Percentiles rank a stretch among this genome's conserved stretches.
phyloP scores from a whole-genome alignment of 106 monocot genomes.

The Hemerocallis citrina region DNA sequence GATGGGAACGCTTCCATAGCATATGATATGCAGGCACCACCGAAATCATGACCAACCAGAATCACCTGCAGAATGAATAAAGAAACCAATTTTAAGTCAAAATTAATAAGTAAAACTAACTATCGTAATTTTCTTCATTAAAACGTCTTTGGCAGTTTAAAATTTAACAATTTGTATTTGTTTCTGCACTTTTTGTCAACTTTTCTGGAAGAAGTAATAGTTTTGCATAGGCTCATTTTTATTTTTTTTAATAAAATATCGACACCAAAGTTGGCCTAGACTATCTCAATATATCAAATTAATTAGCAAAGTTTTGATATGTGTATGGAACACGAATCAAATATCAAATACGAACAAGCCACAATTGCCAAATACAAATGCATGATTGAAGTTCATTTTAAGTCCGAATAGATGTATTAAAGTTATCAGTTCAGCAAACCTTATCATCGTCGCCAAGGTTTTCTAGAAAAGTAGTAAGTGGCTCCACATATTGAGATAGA shows the following conservation, averaged over 20 bases:
- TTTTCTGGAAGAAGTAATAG: too few species aligned
- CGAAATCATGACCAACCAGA: constrained; percentile 90
- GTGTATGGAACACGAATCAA: not conserved
- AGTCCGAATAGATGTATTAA: not conserved
- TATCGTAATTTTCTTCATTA: too few species aligned
- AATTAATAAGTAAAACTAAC: not conserved
- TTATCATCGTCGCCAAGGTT: constrained; percentile 43
- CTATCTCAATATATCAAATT: too few species aligned
- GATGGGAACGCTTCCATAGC: constrained; percentile 72
- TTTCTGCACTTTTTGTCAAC: too few species aligned
- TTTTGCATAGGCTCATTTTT: too few species aligned
- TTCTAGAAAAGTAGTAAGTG: constrained; percentile 56
- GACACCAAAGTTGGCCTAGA: too few species aligned
- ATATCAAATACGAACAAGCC: not conserved
- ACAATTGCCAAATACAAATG: too few species aligned
- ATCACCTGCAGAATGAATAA: constrained; percentile 47
- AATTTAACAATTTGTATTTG: not conserved
- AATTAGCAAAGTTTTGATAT: not conserved
- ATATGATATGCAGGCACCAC: constrained; percentile 76
- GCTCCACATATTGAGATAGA: constrained; percentile 58
- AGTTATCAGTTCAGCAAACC: constrained; percentile 34
- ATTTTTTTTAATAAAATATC: too few species aligned
- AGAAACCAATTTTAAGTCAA: not conserved
- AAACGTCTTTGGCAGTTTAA: not conserved
- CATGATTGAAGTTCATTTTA: too few species aligned